phyloP scores from a whole-genome alignment of 805 yeast genomes.

The Wickerhamiella galacta region DNA sequence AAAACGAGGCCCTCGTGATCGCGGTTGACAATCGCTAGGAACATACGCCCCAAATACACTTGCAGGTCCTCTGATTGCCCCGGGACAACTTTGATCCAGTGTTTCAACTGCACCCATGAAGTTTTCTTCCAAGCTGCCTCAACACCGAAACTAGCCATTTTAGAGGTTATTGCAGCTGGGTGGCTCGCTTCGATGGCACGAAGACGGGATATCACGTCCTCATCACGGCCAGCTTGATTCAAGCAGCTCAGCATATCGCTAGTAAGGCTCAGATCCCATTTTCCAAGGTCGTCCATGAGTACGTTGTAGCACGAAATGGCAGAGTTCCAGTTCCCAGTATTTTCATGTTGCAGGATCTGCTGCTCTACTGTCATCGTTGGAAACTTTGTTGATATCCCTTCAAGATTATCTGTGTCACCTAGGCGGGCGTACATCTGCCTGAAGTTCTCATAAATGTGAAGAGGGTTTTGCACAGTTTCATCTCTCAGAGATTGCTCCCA shows the following conservation, averaged over 20 bases:
- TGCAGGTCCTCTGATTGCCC: conserved; percentile 31
- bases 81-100: conserved; percentile 33
- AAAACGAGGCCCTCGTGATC: conserved; percentile 23
- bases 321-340: conserved; percentile 69
- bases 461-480: conserved; percentile 14
- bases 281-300: conserved; percentile 28
- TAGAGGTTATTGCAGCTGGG: conserved; percentile 1
- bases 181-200: conserved; percentile 18
- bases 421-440: conserved; percentile 72
- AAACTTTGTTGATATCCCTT: conserved; percentile 64
- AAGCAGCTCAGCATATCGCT: conserved; percentile 53
- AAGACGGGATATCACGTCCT: conserved; percentile 40
- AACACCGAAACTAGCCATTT: conserved; percentile 41
- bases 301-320: conserved; percentile 76
- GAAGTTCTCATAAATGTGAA: conserved; percentile 22
- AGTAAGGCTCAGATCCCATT: conserved; percentile 21
- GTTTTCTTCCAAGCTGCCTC: conserved; percentile 61
- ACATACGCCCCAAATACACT: conserved; percentile 33
- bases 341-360: conserved; percentile 64
- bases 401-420: conserved; percentile 78
- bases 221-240: conserved; percentile 60
- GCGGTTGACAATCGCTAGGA: conserved; percentile 28
- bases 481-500: conserved; percentile 57
- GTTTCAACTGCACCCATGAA: conserved; percentile 24
- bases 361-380: conserved; percentile 51